Base-by-base conservation (phyloP, 257 asterid species). In the Ilex aquifolium region DNA sequence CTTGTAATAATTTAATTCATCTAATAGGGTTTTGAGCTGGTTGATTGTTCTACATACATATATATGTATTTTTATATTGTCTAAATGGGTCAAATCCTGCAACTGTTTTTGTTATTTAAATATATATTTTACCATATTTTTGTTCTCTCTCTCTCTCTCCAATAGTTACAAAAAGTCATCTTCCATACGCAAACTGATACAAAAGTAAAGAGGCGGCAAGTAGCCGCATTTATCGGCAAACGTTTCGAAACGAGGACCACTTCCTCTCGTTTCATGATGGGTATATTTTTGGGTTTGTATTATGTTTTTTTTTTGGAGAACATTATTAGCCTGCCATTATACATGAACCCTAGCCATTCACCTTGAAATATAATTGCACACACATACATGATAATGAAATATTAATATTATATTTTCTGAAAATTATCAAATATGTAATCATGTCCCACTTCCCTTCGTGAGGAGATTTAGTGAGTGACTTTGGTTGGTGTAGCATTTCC, bases 121-220 rank as follows among this genome's bases (percentile, higher is more conserved):
- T 57, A 27, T 56, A 52, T 77, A 73, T 64, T 71, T 75, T 60
- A 65, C 6, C 60, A 61, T 64, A 44, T 63, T 42, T 42, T 51
- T 74, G 63, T 69, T 65, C 76, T 66, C 48, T 58, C 62, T 51
- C 17, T 65, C 62, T 71, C 60, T 57, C 70, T 46, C 5, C 42
- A 36, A 36, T 36, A 36, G 8, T 36, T 36, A 36, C 5, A 36
- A 36, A 36, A 36, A 36, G 5, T 36, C 27, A 21, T 36, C 42
- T 36, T 36, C 42, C 42, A 36, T 21, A 36, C 5, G 8, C 42
- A 36, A 36, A 36, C 42, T 36, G 42, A 36, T 4, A 36, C 42
- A 66, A 69, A 76, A 72, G 58, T 54, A 66, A 81, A 65, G 77
- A 71, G 84, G 83, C 69, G 81, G 88, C 94, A 81, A 79, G 84